A percentile compares a stretch with the other conserved stretches of the same genome.
Evolutionary conservation across 495 filamentous ascomycete genomes (phyloP).

Genomic region (Penicillium antarcticum): DNA sequence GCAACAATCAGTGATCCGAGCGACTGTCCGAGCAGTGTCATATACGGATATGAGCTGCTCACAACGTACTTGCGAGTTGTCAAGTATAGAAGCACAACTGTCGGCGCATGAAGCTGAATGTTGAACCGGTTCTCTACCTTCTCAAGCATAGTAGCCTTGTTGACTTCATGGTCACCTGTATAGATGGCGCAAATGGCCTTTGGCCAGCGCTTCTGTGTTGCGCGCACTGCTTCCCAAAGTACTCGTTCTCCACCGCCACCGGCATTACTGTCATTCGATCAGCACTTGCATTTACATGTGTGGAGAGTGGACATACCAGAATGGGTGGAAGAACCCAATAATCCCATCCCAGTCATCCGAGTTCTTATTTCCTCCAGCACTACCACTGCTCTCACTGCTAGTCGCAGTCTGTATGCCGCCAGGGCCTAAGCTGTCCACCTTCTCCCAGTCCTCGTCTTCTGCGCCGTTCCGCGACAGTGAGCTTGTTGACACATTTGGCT

Average conservation of each 20-base stretch:
- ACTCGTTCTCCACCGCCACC: conserved; percentile 95
- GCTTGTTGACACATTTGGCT: conserved; percentile 25
- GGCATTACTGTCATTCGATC: conserved; percentile 63
- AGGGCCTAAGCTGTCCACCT: conserved; percentile 56
- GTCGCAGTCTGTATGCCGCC: conserved; percentile 52
- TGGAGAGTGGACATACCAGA: conserved; percentile 58
- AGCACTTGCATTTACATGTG: not conserved
- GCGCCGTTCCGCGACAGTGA: conserved; percentile 19
- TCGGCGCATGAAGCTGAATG: conserved; percentile 81
- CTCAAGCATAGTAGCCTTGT: conserved; percentile 72
- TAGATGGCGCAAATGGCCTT: conserved; percentile 87
- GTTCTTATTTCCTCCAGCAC: conserved; percentile 1
- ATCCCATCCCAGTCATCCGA: conserved; percentile 69
- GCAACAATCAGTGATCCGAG: conserved; percentile 82
- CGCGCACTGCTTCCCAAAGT: conserved; percentile 90
- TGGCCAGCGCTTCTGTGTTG: conserved; percentile 87
- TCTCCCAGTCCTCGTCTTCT: conserved; percentile 74
- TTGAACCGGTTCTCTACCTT: conserved; percentile 88
- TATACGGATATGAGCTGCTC: conserved; percentile 79
- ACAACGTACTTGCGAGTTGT: conserved; percentile 82
- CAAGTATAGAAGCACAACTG: conserved; percentile 83
- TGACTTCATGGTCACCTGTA: conserved; percentile 87
- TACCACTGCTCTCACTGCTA: conserved; percentile 30
- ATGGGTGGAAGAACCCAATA: conserved; percentile 96
- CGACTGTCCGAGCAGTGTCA: conserved; percentile 92